Evolutionary conservation across 352 stramenopile species (phyloP), one percentile per base, ranked within the genome.

Genomic region (Thalassiosira hispida): DNA sequence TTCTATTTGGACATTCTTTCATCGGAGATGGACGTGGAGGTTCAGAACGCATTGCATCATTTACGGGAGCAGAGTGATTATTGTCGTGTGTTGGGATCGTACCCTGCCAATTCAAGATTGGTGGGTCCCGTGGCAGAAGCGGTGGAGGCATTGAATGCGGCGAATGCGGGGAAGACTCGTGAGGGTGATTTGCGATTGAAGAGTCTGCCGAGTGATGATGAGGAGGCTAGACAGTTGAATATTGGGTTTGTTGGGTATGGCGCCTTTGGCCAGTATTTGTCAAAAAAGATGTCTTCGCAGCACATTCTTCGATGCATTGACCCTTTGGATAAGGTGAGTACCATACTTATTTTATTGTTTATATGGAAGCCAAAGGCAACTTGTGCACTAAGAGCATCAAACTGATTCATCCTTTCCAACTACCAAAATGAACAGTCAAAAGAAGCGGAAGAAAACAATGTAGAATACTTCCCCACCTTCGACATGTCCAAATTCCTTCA

Each of bases 181-280:
- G 22, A 60, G 4, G 62, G 66, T 55, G 74, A 85, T 49, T 65
- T 79, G 22, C 60, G 61, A 14, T 27, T 81, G 44, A 68, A 72
- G 11, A 80, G 59, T 38, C 56, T 90, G 0, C 82, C 83, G 6
- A 86, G 78, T 69, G 86, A 91, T 73, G 47, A 72, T 12, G 67
- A 86, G 31, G 73, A 89, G 38, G 49, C 40, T 8, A 77, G 79
- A 27, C 55, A 91, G 5, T 86, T 98, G 44, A 98, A 96, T 66
- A 97, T 99, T 70, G 97, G 96, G 38, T 96, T 99, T 67, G 93
- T 98, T 65, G 97, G 97, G 12, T 98, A 98, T 85, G 96, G 96
- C 16, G 94, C 96, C 57, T 98, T 98, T 86, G 97, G 96, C n/a
- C 95, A 98, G 83, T 98, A 98, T 88, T 87, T 98, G 42, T 94